phyloP scores from a whole-genome alignment of 1,284 basidiomycete genomes.

The Meira miltonrushii region DNA sequence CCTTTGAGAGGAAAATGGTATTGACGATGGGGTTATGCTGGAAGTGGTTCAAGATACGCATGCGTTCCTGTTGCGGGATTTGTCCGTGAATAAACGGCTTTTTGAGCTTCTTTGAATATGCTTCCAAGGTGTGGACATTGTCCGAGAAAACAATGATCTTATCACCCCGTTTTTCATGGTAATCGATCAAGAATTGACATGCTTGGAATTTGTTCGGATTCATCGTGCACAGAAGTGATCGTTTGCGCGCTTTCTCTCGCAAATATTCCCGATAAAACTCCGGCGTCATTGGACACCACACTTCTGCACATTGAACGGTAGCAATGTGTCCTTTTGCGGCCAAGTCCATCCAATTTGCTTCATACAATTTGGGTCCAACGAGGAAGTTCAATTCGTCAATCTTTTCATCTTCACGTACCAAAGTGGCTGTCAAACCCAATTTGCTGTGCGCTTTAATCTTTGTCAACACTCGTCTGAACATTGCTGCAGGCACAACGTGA shows the following conservation, averaged over 20 bases:
- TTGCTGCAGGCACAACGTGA: conserved; percentile 51
- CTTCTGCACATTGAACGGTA: conserved; percentile 91
- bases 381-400: conserved; percentile 98
- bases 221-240: conserved; percentile 98
- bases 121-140: conserved; percentile 94
- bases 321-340: conserved; percentile 99
- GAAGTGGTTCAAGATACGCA: conserved; percentile 90
- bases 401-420: conserved; percentile 98
- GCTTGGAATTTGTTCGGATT: conserved; percentile 99
- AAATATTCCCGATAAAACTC: conserved; percentile 99
- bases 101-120: conserved; percentile 87
- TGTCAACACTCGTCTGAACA: conserved; percentile 52
- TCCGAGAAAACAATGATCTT: conserved; percentile 99
- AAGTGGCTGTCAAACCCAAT: conserved; percentile 61
- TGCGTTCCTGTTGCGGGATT: conserved; percentile 89
- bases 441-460: conserved; percentile 52
- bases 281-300: conserved; percentile 99
- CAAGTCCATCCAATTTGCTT: conserved; percentile 99
- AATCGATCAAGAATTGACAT: conserved; percentile 96
- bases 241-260: conserved; percentile 81
- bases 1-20: conserved; percentile 98
- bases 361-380: conserved; percentile 98
- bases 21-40: conserved; percentile 90
- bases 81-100: conserved; percentile 96
- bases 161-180: conserved; percentile 94